phyloP scores from a whole-genome alignment of 352 stramenopile species.

The Phytopythium boreale region DNA sequence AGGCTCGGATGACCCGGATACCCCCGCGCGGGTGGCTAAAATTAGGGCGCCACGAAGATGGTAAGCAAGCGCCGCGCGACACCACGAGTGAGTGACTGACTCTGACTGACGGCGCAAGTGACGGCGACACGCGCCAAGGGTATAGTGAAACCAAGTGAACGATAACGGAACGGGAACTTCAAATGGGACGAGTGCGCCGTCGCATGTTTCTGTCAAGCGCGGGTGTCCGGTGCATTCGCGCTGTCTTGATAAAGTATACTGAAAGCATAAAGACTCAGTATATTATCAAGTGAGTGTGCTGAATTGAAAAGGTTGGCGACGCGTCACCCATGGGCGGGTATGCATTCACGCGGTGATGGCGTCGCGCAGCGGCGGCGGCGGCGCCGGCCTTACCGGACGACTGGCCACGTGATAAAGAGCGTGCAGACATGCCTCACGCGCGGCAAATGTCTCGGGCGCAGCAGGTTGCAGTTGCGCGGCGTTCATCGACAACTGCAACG shows the following conservation, averaged over 20 bases:
- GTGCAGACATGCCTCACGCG: not conserved
- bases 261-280: no score
- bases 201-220: constrained; percentile 8
- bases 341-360: not conserved
- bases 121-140: constrained; percentile 1
- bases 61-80: constrained; percentile 2
- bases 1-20: no score
- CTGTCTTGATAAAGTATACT: not conserved
- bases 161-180: not conserved
- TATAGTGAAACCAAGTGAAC: constrained; percentile 2
- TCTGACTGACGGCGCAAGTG: not conserved
- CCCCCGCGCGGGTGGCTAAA: not conserved
- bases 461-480: not conserved
- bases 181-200: constrained; percentile 2
- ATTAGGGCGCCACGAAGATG: not conserved
- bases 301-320: not conserved
- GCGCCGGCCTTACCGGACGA: not conserved
- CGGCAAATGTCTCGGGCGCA: constrained; percentile 1
- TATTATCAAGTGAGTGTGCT: no score
- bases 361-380: no score
- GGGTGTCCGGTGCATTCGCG: not conserved
- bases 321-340: not conserved
- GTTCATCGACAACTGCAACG: not conserved
- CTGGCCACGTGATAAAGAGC: no score
- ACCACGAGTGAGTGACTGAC: not conserved